A percentile compares a stretch with the other conserved stretches of the same genome.
Conservation (phyloP, 768 basidiomycete species). For the Collybiopsis luxurians region DNA sequence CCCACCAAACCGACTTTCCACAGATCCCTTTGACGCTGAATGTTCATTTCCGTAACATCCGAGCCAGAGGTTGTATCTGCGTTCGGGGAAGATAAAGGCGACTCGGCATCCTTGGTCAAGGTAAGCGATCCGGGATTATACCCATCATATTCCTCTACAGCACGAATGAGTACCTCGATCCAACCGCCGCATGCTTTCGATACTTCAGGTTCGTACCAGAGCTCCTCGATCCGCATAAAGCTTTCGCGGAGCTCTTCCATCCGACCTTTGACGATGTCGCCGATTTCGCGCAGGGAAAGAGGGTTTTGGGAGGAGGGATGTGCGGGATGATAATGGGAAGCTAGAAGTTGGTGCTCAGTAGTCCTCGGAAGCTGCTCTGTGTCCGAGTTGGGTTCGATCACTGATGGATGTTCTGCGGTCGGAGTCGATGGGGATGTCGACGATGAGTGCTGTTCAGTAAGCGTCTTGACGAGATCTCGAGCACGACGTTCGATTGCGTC, state of each 20-base stretch:
- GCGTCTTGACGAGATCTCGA: constrained; percentile 23
- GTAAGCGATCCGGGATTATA: constrained; percentile 18
- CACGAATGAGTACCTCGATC: constrained; percentile 52
- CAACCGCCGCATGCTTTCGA: constrained; percentile 54
- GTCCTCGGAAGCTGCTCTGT: background rate
- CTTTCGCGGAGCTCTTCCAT: constrained; percentile 55
- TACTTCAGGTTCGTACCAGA: constrained; percentile 50
- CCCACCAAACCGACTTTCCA: constrained; percentile 49
- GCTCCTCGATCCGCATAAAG: constrained; percentile 45
- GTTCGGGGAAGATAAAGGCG: no score
- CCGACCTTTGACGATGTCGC: constrained; percentile 40
- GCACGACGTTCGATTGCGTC: constrained; percentile 31
- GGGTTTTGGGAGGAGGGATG: constrained; percentile 48
- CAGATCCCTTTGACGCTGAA: constrained; percentile 16
- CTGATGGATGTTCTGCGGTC: background rate
- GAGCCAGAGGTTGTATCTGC: background rate
- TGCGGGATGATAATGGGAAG: constrained; percentile 45
- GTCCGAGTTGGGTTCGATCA: background rate
- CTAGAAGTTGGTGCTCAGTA: constrained; percentile 43
- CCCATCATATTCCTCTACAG: constrained; percentile 39
- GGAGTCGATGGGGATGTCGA: constrained; percentile 9
- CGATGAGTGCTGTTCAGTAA: constrained; percentile 14
- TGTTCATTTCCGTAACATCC: no score
- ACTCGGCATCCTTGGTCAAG: background rate
- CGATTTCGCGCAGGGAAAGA: constrained; percentile 43